Conservation (phyloP, 192 early-diverging fungal genomes). For the Mortierella alpina region DNA sequence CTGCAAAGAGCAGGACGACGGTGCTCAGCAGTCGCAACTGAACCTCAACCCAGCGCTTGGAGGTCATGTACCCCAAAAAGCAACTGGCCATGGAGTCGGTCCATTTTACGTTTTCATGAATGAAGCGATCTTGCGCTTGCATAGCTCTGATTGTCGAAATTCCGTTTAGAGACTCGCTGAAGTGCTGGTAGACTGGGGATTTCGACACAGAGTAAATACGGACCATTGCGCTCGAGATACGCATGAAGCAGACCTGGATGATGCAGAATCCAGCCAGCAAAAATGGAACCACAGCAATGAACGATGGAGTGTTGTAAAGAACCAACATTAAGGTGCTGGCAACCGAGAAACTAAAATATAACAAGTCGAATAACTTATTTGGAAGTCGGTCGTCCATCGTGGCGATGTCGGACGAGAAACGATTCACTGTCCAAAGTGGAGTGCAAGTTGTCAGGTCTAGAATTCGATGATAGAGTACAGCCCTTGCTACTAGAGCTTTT, state of each 20-base stretch:
- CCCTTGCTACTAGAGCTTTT: no score
- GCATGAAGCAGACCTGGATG: slow-evolving; percentile 62
- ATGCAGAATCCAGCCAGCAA: slow-evolving; percentile 39
- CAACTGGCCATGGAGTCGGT: slow-evolving; percentile 31
- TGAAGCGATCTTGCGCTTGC: slow-evolving; percentile 61
- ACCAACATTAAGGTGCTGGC: slow-evolving; percentile 26
- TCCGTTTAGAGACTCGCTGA: slow-evolving; percentile 64
- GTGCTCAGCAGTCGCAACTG: slow-evolving; percentile 58
- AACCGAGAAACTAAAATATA: slow-evolving; percentile 41
- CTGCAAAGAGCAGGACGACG: slow-evolving; percentile 14
- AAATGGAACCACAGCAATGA: slow-evolving; percentile 15
- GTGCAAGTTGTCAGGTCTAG: no score
- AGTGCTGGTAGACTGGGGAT: slow-evolving; percentile 75
- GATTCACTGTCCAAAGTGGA: slow-evolving; percentile 54
- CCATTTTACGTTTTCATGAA: slow-evolving; percentile 55
- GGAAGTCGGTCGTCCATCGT: slow-evolving; percentile 30
- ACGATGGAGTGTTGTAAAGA: slow-evolving; percentile 22
- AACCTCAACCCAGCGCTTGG: slow-evolving; percentile 42
- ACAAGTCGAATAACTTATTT: slow-evolving; percentile 19
- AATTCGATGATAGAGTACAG: no score
- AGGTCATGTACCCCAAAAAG: slow-evolving; percentile 18
- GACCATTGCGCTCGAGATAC: slow-evolving; percentile 70
- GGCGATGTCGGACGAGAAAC: slow-evolving; percentile 54
- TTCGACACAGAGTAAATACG: slow-evolving; percentile 78
- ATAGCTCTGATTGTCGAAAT: slow-evolving; percentile 66